Base-by-base conservation (phyloP, 1,284 basidiomycete genomes). In the Puccinia brachypodii region DNA sequence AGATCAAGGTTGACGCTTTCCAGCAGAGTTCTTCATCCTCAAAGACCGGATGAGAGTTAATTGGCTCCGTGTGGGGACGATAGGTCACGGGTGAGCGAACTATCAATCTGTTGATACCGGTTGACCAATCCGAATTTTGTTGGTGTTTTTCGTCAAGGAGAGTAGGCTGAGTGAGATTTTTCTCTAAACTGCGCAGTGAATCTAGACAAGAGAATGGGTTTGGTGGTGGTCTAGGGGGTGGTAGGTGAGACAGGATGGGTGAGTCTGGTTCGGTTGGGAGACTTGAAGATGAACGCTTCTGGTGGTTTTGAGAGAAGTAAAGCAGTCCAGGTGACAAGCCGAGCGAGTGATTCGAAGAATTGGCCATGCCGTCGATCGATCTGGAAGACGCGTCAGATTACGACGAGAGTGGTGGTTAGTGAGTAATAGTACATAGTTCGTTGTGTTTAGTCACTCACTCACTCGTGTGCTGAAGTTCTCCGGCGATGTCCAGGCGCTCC, bases 131-230 rank as follows among this genome's bases (percentile, higher is more conserved):
- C n/a, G 78, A 73, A 40, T 53, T 58, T 25, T 50, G 60, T 38
- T 64, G 58, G 68, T 64, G 56, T 22, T 36, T 58, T 47, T 77
- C 76, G 42, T 53, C 76, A n/a, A 77, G 68, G 28, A 53, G 60
- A n/a, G 33, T 64, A 25, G 68, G 69, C 42, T 80, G 78, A 44
- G 66, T 73, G 13, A 73, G 60, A 60, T 80, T 80, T 64, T 80
- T 80, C 36, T 80, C 68, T 8, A 80, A 33, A 25, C 50, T 31
- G 40, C 78, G 50, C 16, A 80, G 58, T 31, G 78, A 71, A 64
- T 71, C 69, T 19, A 80, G 60, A 60, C 78, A 80, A 60, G 78
- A 73, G 78, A 80, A 80, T 36, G 78, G 78, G 50, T 80, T 80
- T 40, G 66, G 14, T 47, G 78, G 78, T 38, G 58, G 76, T 50